Evolutionary conservation across 192 early-diverging fungal species (phyloP).

Genomic region (Dimargaris xerosporica): DNA sequence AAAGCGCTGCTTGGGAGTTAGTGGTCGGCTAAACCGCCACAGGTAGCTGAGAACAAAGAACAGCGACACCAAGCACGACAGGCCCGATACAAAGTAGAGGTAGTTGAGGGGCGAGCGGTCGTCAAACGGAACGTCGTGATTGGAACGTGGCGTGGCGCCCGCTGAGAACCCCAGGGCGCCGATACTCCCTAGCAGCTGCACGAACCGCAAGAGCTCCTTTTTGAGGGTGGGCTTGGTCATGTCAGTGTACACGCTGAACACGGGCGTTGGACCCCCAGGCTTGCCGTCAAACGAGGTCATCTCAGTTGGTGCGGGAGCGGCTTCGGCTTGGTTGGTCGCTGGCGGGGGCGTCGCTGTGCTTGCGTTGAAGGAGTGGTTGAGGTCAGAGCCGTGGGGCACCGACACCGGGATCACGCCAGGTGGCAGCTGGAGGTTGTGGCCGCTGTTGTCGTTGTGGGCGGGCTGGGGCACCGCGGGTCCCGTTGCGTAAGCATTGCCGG

Average conservation of each 20-base stretch:
- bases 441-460: neutral
- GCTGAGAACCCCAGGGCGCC: constrained; percentile 6
- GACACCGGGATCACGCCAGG: constrained; percentile 11
- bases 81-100: constrained; percentile 9
- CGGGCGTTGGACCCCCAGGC: neutral
- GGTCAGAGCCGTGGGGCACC: constrained; percentile 1
- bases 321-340: neutral
- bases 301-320: neutral
- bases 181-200: constrained; percentile 5
- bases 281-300: neutral
- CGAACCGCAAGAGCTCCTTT: constrained; percentile 7
- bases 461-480: neutral
- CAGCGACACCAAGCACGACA: neutral
- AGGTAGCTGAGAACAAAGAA: constrained; percentile 11
- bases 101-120: constrained; percentile 3
- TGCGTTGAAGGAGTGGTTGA: neutral
- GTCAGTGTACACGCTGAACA: neutral
- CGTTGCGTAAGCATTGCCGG: constrained; percentile 9
- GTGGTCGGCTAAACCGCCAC: constrained; percentile 8
- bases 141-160: neutral
- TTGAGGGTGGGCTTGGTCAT: constrained; percentile 7
- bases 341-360: neutral
- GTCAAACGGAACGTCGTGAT: neutral
- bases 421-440: neutral
- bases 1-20: constrained; percentile 1